Evolutionary conservation across 805 yeast genomes (phyloP), one percentile per base, ranked within the genome.

Genomic region (Pichia gijzeniarum): DNA sequence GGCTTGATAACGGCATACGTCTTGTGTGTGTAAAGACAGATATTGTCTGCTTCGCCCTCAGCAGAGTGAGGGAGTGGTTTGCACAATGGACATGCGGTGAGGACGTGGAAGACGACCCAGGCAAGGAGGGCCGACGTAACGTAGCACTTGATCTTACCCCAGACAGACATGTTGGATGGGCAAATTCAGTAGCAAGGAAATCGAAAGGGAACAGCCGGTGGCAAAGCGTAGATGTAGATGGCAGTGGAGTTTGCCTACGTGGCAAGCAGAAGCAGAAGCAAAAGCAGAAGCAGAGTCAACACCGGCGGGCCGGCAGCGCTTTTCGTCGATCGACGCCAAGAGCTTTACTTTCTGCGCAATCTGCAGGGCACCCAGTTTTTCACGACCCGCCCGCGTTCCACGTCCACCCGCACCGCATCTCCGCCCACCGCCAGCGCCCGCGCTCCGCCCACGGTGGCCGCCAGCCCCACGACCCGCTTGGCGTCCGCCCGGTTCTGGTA

Each of bases 301-400:
- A n/a, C n/a, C n/a, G n/a, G n/a, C n/a, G n/a, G n/a, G n/a, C n/a
- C n/a, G n/a, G n/a, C n/a, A n/a, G n/a, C n/a, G n/a, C n/a, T n/a
- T n/a, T n/a, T n/a, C n/a, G n/a, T n/a, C n/a, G n/a, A n/a, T n/a
- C n/a, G n/a, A n/a, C n/a, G n/a, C n/a, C n/a, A n/a, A n/a, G n/a
- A n/a, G n/a, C n/a, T n/a, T n/a, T n/a, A n/a, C n/a, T n/a, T n/a
- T n/a, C n/a, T n/a, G n/a, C n/a, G n/a, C n/a, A n/a, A n/a, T n/a
- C n/a, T n/a, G n/a, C n/a, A n/a, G n/a, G 95, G 93, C 45, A 71
- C 73, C 84, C 90, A 85, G 52, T 72, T 75, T 45, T 82, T 74
- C 14, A 76, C 73, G 1, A 78, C 62, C 38, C 93, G 65, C 2
- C 88, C 85, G 47, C 91, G 62, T 57, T 84, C 93, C 39, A 77